Percentiles rank a stretch among this genome's conserved stretches.
phyloP scores from a whole-genome alignment of 1,139 yeast genomes.

The Geotrichum siamense region DNA sequence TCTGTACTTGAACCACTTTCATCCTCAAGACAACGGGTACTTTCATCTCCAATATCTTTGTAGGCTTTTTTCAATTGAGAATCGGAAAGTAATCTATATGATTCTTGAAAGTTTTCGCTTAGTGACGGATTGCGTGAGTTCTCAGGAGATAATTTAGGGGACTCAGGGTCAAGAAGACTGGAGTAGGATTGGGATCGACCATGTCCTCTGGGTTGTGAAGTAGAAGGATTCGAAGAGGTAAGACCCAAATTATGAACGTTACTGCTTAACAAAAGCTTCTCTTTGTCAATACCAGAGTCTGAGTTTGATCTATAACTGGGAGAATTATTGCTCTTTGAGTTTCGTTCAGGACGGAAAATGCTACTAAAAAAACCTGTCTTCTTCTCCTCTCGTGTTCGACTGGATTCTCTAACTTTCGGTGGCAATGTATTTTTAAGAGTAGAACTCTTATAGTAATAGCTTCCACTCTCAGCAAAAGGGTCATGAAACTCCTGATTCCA shows the following conservation, averaged over 20 bases:
- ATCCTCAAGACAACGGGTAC: constrained; percentile 32
- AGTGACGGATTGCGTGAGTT: constrained; percentile 1
- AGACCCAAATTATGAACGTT: constrained; percentile 3
- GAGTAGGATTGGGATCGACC: constrained; percentile 9
- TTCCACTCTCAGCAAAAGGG: constrained; percentile 1
- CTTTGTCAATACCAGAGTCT: neutral
- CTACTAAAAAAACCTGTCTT: neutral
- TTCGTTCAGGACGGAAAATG: constrained; percentile 2
- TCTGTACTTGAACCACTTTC: constrained; percentile 3
- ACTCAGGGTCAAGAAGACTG: constrained; percentile 1
- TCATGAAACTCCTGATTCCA: constrained; percentile 2
- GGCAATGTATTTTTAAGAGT: constrained; percentile 4
- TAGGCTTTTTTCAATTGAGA: neutral
- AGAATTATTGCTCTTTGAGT: neutral
- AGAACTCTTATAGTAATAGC: constrained; percentile 5
- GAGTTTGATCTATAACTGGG: constrained; percentile 2
- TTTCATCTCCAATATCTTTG: neutral
- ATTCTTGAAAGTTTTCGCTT: neutral
- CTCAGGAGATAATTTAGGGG: neutral
- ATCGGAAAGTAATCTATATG: constrained; percentile 1
- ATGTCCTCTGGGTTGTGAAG: constrained; percentile 1
- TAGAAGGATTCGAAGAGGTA: constrained; percentile 1
- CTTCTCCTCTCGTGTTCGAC: constrained; percentile 5
- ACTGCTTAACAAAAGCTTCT: constrained; percentile 2
- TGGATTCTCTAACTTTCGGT: constrained; percentile 1